Conservation (phyloP, 495 filamentous ascomycete species). For the Sordaria brevicollis region DNA sequence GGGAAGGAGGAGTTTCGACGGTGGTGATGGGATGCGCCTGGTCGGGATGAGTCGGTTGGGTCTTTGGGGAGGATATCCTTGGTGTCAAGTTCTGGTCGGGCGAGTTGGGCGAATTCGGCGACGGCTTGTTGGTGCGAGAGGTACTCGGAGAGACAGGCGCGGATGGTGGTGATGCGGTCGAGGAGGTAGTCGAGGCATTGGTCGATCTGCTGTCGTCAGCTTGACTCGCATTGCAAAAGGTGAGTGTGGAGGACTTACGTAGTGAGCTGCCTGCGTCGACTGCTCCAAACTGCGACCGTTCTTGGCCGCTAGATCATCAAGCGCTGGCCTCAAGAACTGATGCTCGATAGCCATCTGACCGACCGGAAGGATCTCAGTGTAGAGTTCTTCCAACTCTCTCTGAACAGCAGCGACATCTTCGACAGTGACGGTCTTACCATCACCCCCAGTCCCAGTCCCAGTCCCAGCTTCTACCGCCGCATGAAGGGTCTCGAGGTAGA, state of each 20-base stretch:
- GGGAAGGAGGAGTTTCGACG: conserved; percentile 6
- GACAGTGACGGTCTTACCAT: not conserved
- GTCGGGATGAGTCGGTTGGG: not conserved
- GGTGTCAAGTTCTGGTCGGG: conserved; percentile 12
- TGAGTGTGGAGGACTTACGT: conserved; percentile 19
- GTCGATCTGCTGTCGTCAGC: conserved; percentile 19
- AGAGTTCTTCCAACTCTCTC: conserved; percentile 51
- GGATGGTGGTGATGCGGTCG: conserved; percentile 18
- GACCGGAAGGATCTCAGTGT: conserved; percentile 51
- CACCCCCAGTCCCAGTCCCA: not conserved
- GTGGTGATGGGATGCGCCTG: conserved; percentile 8
- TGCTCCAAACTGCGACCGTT: conserved; percentile 24
- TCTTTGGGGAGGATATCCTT: not conserved
- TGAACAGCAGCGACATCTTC: conserved; percentile 35
- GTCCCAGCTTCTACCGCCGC: conserved; percentile 10
- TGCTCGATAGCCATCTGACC: conserved; percentile 53
- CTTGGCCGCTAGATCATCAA: conserved; percentile 28
- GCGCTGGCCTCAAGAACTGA: conserved; percentile 47
- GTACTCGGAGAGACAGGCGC: conserved; percentile 15
- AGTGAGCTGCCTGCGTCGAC: conserved; percentile 27
- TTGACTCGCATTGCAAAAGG: not conserved
- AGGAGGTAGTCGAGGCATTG: conserved; percentile 29
- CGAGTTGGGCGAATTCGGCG: conserved; percentile 14
- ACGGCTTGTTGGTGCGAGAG: conserved; percentile 22
- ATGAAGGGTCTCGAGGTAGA: conserved; percentile 33